These are phyloP conservation scores for Grigorovia humatica DNA, from an alignment of 805 yeast genomes.

Conservation along the genomic window DNA sequence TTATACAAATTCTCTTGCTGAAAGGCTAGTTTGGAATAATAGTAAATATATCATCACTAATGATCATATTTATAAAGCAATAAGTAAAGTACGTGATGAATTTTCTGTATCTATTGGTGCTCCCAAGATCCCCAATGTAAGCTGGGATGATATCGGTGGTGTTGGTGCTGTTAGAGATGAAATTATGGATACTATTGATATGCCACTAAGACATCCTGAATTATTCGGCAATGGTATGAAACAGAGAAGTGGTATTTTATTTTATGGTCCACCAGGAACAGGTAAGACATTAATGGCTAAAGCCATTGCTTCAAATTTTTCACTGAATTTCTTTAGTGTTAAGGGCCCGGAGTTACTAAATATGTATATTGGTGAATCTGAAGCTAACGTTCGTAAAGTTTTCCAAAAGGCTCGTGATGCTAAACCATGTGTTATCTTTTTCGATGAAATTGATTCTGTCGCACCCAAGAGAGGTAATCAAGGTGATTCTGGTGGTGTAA, in stretches of 20 bases:
- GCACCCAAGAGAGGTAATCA: constrained; percentile 98
- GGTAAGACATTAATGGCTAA: constrained; percentile 94
- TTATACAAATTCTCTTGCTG: constrained; percentile 10
- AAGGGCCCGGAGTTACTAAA: constrained; percentile 95
- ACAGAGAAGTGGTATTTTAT: constrained; percentile 85
- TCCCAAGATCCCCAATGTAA: constrained; percentile 87
- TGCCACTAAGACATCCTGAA: constrained; percentile 91
- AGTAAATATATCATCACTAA: constrained; percentile 31
- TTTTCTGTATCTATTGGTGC: constrained; percentile 95
- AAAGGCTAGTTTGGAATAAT: constrained; percentile 17
- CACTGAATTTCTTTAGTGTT: constrained; percentile 88
- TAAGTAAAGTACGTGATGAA: constrained; percentile 72
- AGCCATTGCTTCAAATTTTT: constrained; percentile 93
- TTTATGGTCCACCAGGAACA: constrained; percentile 98
- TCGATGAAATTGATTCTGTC: constrained; percentile 94
- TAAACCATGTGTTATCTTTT: constrained; percentile 93
- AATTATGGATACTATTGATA: constrained; percentile 87
- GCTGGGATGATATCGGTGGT: constrained; percentile 98
- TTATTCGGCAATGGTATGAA: constrained; percentile 80
- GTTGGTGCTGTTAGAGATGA: constrained; percentile 83
- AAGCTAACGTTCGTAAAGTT: constrained; percentile 90
- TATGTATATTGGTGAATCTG: constrained; percentile 98
- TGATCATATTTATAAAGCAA: constrained; percentile 44
- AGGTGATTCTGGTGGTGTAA: constrained; percentile 98
- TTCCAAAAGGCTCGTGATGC: constrained; percentile 95